Base-by-base conservation (phyloP, 2,329 filamentous ascomycete genomes). In the Penicillium sclerotigenum region DNA sequence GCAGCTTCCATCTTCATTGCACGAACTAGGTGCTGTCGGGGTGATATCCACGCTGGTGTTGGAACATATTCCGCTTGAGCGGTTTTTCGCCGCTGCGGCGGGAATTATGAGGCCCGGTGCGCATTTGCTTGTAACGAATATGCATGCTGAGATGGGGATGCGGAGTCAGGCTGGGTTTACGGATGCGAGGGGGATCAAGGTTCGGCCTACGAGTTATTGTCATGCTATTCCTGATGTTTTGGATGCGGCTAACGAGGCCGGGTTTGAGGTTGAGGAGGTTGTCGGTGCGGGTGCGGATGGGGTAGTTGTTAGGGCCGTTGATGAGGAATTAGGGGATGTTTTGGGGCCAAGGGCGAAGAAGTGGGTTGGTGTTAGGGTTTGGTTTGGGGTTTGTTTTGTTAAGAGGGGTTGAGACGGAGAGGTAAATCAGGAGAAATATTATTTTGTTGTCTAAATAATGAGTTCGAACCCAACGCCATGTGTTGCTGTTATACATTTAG, bases 101-200 rank as follows among this genome's bases (percentile, higher is more conserved):
- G 60, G 64, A 11, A 69, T 82, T 1, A 68, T 87, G 16, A 63
- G 61, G 3, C 71, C 74, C 0, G 77, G 77, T 0, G 84, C 81
- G 0, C 70, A 79, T 46, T 71, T 86, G 5, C 72, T 87, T 10
- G 64, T 88, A n/a, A 87, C 84, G 0, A 88, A 87, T 64, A 88
- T 88, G 86, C 86, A 88, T 67, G 71, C 78, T 1, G 81, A 87
- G 3, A 87, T 88, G 84, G 85, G 84, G 1, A 59, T 60, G 14
- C 75, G 79, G 16, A 81, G 80, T 26, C 83, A 85, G 65, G 85
- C 85, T 0, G 85, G 86, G 0, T 88, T 88, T 63, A 75, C 83
- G 13, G 82, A 84, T 65, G 71, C 69, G 18, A 78, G 79, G 1
- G 80, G 79, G 5, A 73, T 77, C 46, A 87, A 88, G 73, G 78